Conservation (phyloP, 1,139 yeast species). For the Kodamaea suecica region DNA sequence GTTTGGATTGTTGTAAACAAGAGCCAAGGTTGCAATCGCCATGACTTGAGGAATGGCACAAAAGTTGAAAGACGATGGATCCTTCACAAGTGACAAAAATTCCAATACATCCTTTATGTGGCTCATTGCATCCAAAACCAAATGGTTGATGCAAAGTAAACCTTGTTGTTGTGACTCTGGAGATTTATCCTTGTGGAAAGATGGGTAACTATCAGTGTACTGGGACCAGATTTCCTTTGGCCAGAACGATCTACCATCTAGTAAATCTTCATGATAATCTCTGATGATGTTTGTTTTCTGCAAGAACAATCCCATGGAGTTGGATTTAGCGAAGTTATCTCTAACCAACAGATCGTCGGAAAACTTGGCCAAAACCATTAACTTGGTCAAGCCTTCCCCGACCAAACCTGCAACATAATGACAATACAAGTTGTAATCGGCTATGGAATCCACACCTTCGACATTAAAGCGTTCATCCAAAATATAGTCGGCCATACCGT, state of each 20-base stretch:
- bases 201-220: conserved; percentile 62
- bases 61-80: conserved; percentile 81
- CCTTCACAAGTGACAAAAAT: conserved; percentile 73
- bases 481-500: conserved; percentile 96
- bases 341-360: conserved; percentile 50
- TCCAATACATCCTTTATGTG: conserved; percentile 78
- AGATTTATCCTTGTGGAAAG: conserved; percentile 47
- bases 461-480: conserved; percentile 73
- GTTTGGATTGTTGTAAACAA: conserved; percentile 75
- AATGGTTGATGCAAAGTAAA: conserved; percentile 72
- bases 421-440: conserved; percentile 88
- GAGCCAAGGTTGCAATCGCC: conserved; percentile 93
- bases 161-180: conserved; percentile 51
- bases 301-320: conserved; percentile 92
- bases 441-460: conserved; percentile 72
- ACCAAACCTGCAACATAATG: conserved; percentile 97
- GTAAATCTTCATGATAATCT: conserved; percentile 89
- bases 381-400: conserved; percentile 88
- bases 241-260: conserved; percentile 94
- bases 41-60: conserved; percentile 98
- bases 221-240: conserved; percentile 91
- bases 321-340: conserved; percentile 56
- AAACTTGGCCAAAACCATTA: conserved; percentile 68
- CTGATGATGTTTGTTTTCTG: conserved; percentile 95
- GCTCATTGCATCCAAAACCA: conserved; percentile 73